Evolutionary conservation across 2,329 filamentous ascomycete genomes (phyloP).

Genomic region (Xylaria sp.): DNA sequence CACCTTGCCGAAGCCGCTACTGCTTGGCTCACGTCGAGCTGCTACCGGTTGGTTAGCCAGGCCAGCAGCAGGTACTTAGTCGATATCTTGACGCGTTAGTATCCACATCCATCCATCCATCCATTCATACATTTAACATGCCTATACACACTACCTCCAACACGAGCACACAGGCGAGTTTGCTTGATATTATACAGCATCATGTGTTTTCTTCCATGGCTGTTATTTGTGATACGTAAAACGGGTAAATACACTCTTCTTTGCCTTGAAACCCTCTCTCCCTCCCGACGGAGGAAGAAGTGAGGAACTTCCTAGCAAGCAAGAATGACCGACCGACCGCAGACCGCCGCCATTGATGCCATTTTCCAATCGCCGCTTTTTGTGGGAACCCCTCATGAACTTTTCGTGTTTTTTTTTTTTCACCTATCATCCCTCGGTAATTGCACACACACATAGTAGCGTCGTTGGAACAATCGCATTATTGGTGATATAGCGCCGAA

Average conservation of each 20-base stretch:
- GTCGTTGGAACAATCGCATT: constrained; percentile 26
- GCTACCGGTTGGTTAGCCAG: too few species aligned
- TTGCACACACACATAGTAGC: constrained; percentile 32
- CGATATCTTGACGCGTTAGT: too few species aligned
- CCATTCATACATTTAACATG: too few species aligned
- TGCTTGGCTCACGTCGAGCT: too few species aligned
- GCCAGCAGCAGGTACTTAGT: too few species aligned
- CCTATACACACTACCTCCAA: too few species aligned
- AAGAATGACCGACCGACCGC: too few species aligned
- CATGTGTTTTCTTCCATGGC: background rate
- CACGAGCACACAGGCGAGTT: background rate
- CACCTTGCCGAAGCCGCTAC: too few species aligned
- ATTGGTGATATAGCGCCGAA: constrained; percentile 29
- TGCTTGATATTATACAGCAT: background rate
- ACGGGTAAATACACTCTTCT: background rate
- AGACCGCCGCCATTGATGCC: constrained; percentile 33
- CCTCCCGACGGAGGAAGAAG: too few species aligned
- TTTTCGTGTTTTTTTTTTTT: constrained; percentile 34
- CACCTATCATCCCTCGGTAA: constrained; percentile 29
- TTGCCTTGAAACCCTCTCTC: background rate
- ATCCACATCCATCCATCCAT: too few species aligned
- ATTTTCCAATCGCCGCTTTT: constrained; percentile 31
- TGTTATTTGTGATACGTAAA: background rate
- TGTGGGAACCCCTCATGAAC: constrained; percentile 31
- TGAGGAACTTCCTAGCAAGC: constrained; percentile 17